phyloP scores from a whole-genome alignment of 2,329 filamentous ascomycete species.

The Kalaharituber pfeilii region DNA sequence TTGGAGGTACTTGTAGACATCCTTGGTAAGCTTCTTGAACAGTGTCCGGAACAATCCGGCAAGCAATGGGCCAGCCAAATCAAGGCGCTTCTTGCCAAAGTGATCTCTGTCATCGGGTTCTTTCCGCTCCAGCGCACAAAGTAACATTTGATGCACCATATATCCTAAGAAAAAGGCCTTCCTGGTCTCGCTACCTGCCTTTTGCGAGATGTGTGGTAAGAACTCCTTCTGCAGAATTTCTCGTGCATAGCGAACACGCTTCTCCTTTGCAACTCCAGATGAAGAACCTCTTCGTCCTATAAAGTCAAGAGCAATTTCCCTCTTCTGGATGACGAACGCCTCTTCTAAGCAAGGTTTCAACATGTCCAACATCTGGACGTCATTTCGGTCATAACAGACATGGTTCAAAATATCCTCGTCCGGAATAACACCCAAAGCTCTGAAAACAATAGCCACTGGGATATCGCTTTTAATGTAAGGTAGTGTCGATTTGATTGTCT shows the following conservation, averaged over 20 bases:
- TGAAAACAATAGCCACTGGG: slow-evolving; percentile 87
- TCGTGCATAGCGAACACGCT: slow-evolving; percentile 78
- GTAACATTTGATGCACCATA: slow-evolving; percentile 91
- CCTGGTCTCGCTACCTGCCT: slow-evolving; percentile 79
- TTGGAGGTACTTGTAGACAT: slow-evolving; percentile 80
- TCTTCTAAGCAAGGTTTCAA: slow-evolving; percentile 94
- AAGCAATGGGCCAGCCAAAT: slow-evolving; percentile 82
- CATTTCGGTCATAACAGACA: slow-evolving; percentile 88
- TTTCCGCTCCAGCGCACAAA: slow-evolving; percentile 78
- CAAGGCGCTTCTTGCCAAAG: slow-evolving; percentile 95
- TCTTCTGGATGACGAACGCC: slow-evolving; percentile 87
- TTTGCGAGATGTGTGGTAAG: slow-evolving; percentile 88
- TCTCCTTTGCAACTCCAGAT: slow-evolving; percentile 60
- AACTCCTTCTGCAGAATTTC: slow-evolving; percentile 97
- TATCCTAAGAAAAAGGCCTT: slow-evolving; percentile 98
- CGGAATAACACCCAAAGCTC: slow-evolving; percentile 85
- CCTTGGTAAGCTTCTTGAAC: slow-evolving; percentile 76
- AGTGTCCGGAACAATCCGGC: slow-evolving; percentile 92
- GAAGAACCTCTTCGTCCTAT: slow-evolving; percentile 79
- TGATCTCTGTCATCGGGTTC: slow-evolving; percentile 97
- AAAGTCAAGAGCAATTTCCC: slow-evolving; percentile 82
- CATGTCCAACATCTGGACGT: slow-evolving; percentile 95
- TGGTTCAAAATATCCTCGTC: slow-evolving; percentile 97
- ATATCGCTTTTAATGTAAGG: slow-evolving; percentile 91
- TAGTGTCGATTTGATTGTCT: slow-evolving; percentile 75